A percentile compares a stretch with the other conserved stretches of the same genome.
These are phyloP conservation scores for Trichophaea hybrida DNA, from an alignment of 2,329 filamentous ascomycete species.

Conservation along the genomic window DNA sequence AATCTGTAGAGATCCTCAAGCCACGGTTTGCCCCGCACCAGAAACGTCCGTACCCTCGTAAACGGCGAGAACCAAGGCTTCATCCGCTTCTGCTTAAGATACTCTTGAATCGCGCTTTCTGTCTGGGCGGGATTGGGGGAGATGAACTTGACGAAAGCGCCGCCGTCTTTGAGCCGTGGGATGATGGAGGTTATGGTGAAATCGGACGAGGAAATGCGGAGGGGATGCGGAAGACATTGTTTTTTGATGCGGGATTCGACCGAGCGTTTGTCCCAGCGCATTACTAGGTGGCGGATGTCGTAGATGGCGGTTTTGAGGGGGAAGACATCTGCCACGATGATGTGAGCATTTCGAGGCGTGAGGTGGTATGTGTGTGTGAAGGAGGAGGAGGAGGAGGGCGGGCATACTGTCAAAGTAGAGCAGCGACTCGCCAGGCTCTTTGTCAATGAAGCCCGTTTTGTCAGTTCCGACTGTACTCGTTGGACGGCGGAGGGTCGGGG, in stretches of 20 bases:
- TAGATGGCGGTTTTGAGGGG: constrained; percentile 52
- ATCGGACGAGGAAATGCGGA: constrained; percentile 1
- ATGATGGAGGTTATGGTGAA: constrained; percentile 67
- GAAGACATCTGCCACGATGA: constrained; percentile 51
- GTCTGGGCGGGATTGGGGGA: constrained; percentile 41
- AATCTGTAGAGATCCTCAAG: constrained; percentile 79
- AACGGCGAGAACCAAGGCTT: constrained; percentile 88
- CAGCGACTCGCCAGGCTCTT: constrained; percentile 61
- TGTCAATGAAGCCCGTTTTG: constrained; percentile 67
- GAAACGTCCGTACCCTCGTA: constrained; percentile 49
- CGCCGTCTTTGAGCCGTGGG: constrained; percentile 77
- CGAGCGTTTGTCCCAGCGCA: constrained; percentile 39
- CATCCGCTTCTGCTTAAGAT: constrained; percentile 55
- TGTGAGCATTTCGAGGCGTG: background rate
- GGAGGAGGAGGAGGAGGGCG: too few species aligned
- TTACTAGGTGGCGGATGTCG: constrained; percentile 40
- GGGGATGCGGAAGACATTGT: constrained; percentile 43
- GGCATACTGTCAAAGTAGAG: constrained; percentile 71
- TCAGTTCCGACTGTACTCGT: constrained; percentile 40
- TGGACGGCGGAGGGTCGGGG: constrained; percentile 1
- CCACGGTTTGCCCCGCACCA: constrained; percentile 80
- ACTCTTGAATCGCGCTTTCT: constrained; percentile 45
- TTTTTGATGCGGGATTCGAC: constrained; percentile 36
- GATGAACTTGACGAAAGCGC: constrained; percentile 78
- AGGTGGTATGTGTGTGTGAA: too few species aligned